These are phyloP conservation scores for Aspergillus quadrilineatus DNA, from an alignment of 2,329 filamentous ascomycete species.

Conservation along the genomic window DNA sequence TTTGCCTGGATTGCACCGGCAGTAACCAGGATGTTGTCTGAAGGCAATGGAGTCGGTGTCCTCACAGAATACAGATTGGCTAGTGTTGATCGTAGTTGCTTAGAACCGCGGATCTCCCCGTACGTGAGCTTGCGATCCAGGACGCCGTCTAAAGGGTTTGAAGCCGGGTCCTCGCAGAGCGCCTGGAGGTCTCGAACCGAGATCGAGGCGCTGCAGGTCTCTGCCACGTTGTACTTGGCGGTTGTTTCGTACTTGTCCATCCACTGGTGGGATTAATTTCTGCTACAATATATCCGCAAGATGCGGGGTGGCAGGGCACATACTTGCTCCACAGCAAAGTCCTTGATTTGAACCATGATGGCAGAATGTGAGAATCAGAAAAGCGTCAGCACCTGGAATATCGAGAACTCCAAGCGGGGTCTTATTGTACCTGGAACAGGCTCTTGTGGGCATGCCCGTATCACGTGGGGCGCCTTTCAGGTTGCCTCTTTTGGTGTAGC, in stretches of 20 bases:
- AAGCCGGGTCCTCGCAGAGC: slow-evolving; percentile 51
- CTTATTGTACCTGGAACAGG: background rate
- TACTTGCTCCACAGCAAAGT: slow-evolving; percentile 65
- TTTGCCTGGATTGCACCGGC: slow-evolving; percentile 84
- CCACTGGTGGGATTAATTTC: slow-evolving; percentile 45
- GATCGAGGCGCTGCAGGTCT: slow-evolving; percentile 74
- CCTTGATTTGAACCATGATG: slow-evolving; percentile 43
- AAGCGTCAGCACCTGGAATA: background rate
- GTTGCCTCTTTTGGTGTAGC: slow-evolving; percentile 8
- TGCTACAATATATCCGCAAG: background rate
- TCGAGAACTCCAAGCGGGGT: background rate
- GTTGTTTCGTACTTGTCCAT: slow-evolving; percentile 55
- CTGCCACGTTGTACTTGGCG: slow-evolving; percentile 68
- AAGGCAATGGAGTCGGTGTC: slow-evolving; percentile 46
- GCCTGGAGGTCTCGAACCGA: slow-evolving; percentile 66
- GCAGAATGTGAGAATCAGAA: background rate
- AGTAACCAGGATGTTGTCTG: slow-evolving; percentile 71
- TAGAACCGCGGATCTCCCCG: slow-evolving; percentile 27
- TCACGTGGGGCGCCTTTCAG: slow-evolving; percentile 5
- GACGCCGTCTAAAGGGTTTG: slow-evolving; percentile 19
- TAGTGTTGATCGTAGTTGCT: slow-evolving; percentile 29
- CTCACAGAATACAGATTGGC: slow-evolving; percentile 50
- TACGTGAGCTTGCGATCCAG: slow-evolving; percentile 29
- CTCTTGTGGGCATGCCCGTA: background rate
- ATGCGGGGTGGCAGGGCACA: slow-evolving; percentile 24